Base-by-base conservation (phyloP, 1,284 basidiomycete species). In the Trichosporon inkin region DNA sequence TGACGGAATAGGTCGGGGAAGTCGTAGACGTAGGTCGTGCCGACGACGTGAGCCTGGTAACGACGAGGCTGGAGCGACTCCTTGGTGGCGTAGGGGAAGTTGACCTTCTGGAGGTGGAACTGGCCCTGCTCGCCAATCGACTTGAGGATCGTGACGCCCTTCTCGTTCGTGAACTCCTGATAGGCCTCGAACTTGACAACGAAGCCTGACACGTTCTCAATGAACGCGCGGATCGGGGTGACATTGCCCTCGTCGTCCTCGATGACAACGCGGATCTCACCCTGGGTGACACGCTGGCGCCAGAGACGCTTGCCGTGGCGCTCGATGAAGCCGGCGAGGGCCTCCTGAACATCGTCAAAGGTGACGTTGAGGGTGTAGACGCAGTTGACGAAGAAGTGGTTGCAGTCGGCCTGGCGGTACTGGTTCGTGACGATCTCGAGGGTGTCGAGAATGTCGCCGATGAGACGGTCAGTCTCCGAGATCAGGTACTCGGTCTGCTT, bases 151-250 rank as follows among this genome's bases (percentile, higher is more conserved):
- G 88, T 88, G 8, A 88, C 88, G 53, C 95, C 95, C 79, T 90
- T 94, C 76, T 98, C 94, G 51, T 91, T 96, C 44, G 87, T 88
- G 70, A 98, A 92, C 81, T 99, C 96, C 79, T 98, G 93, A 82
- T 99, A 99, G n/a, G 90, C 91, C 75, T 95, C 91, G 82, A 89
- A 98, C 78, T 97, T 95, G 78, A 99, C 95, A 67, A 98, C 91
- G 81, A 99, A 98, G 52, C 95, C 95, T 41, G 94, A 96, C 56
- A 97, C 92, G 78, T 98, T 99, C 81, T 96, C 92, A 77, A 99
- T 95, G 76, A 98, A 88, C 70, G 94, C 94, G 44, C 96, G 92
- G 74, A 99, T 92, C 10, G 95, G 92, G 7, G 91, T 91, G 52
- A 91, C 87, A 71, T 93, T 93, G 66, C 93, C 92, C 67, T 95